Base-by-base conservation (phyloP, 371 early-diverging fungal species). In the Pancytospora philotis region DNA sequence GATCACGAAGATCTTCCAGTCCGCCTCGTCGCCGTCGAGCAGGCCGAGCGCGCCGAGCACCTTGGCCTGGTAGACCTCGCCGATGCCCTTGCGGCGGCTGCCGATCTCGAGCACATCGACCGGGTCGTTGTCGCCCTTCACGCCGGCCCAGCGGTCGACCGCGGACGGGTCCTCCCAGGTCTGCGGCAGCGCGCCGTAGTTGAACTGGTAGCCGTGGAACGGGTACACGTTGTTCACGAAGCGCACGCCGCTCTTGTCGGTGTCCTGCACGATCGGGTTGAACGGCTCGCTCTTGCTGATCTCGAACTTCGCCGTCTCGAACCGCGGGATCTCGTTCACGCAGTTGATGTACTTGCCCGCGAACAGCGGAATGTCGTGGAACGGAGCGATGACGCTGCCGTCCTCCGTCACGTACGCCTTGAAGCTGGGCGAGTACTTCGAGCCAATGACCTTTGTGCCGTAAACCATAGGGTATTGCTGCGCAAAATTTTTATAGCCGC, bases 141-240 rank as follows among this genome's bases (percentile, higher is more conserved):
- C 87, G 76, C 86, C 86, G 66, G 94, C 92, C 75, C 90, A 91
- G 50, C 82, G 81, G 84, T 93, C 88, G 51, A 81, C 76, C 69
- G 81, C 81, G 64, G 84, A 86, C 41, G 96, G 95, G 78, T 94
- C 91, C 83, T 97, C 98, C 95, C 95, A 97, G 64, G 98, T 96
- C 86, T 89, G 79, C 38, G 95, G 98, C 68, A 97, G 83, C 37
- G 94, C 94, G 66, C 98, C 98, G 79, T 97, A 97, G 85, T 98
- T 98, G 95, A 95, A 97, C 77, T 92, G 90, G 84, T 96, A 98
- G 48, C 99, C 99, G 75, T 93, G 91, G 86, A 90, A 90, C n/a
- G 98, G 98, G 86, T 95, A 97, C 77, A 92, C 88, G 84, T 98
- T 98, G 74, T 89, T 86, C 52, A 97, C 95, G 81, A 87, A 97